A percentile compares a stretch with the other conserved stretches of the same genome.
Conservation (phyloP, 192 early-diverging fungal species). For the Podila epigama region DNA sequence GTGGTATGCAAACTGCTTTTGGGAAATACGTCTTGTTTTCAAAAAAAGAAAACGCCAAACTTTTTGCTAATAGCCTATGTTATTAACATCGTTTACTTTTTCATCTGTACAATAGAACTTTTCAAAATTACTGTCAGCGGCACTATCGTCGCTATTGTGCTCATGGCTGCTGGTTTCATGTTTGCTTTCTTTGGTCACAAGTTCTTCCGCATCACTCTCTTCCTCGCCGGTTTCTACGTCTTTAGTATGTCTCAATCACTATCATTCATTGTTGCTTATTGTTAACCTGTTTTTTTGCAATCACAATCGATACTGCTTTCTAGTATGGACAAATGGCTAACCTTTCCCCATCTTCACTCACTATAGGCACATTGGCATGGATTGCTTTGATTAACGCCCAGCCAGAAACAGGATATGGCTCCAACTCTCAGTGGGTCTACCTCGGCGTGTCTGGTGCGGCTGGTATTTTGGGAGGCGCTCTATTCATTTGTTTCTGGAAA, state of each 20-base stretch:
- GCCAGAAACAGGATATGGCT: slow-evolving; percentile 42
- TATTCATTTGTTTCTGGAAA: slow-evolving; percentile 72
- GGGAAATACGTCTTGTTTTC: background rate
- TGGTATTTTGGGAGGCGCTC: slow-evolving; percentile 71
- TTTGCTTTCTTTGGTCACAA: slow-evolving; percentile 75
- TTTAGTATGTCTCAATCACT: slow-evolving; percentile 48
- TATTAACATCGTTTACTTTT: background rate
- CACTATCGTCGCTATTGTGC: slow-evolving; percentile 62
- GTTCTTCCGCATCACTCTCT: slow-evolving; percentile 73
- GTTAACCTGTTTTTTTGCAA: background rate
- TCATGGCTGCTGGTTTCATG: slow-evolving; percentile 70
- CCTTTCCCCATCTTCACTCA: slow-evolving; percentile 2
- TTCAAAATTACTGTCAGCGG: slow-evolving; percentile 27
- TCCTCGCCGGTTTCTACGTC: slow-evolving; percentile 80
- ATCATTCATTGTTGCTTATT: background rate
- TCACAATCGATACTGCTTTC: background rate
- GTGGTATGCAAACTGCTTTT: background rate
- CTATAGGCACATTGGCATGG: slow-evolving; percentile 54
- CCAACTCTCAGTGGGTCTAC: slow-evolving; percentile 53
- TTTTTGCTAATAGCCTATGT: background rate
- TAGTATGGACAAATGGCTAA: background rate
- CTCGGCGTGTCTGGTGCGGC: slow-evolving; percentile 66
- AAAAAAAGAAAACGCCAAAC: background rate
- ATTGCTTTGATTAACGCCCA: slow-evolving; percentile 59
- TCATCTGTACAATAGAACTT: background rate